Evolutionary conservation across 2,329 filamentous ascomycete genomes (phyloP).

Genomic region (Lasiodiplodia sp.): DNA sequence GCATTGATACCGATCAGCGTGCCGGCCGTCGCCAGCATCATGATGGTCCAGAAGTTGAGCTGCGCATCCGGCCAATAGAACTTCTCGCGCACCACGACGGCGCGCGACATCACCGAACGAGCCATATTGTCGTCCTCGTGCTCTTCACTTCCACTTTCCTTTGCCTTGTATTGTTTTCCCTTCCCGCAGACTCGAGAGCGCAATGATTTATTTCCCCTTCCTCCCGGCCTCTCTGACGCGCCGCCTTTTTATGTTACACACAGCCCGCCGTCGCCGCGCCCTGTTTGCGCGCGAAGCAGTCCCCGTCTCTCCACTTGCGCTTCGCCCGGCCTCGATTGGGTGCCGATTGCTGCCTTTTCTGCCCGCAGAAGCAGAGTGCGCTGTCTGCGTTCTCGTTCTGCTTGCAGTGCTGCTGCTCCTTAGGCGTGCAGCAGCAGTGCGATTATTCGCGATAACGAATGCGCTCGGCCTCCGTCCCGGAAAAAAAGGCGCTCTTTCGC

Average conservation of each 20-base stretch:
- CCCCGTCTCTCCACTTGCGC: no score
- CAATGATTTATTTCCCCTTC: not conserved
- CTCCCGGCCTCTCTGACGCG: no score
- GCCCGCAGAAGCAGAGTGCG: no score
- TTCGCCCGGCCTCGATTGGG: no score
- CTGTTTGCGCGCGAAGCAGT: not conserved
- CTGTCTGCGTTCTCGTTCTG: no score
- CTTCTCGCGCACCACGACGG: conserved; percentile 56
- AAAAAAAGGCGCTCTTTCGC: no score
- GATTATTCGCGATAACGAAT: no score
- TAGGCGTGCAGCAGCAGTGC: no score
- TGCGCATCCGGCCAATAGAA: conserved; percentile 72
- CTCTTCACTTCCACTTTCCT: not conserved
- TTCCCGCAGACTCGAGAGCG: not conserved
- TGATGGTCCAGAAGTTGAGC: conserved; percentile 69
- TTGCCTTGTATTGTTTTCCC: not conserved
- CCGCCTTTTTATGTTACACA: no score
- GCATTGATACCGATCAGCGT: conserved; percentile 67
- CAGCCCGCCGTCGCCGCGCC: not conserved
- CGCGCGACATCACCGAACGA: conserved; percentile 47
- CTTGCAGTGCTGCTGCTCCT: no score
- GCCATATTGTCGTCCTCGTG: conserved; percentile 39
- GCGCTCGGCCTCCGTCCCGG: no score
- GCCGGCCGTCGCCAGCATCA: conserved; percentile 65
- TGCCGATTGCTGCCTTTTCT: no score